Evolutionary conservation across 306 rosid species (phyloP).

Genomic region (Ochetophila trinervis): DNA sequence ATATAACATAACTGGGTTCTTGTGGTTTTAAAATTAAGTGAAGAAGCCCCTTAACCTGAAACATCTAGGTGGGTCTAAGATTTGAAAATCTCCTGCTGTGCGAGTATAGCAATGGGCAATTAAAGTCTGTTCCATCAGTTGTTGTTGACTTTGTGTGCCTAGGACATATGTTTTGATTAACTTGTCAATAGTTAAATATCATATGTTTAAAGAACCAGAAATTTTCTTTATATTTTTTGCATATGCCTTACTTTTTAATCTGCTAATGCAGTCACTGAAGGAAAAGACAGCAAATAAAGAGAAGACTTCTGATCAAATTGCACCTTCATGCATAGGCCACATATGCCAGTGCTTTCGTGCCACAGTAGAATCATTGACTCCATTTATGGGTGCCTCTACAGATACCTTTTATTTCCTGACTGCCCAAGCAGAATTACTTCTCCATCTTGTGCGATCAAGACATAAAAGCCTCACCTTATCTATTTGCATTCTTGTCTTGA

Average conservation of each 20-base stretch:
- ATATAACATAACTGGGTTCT: neutral
- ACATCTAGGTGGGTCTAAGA: neutral
- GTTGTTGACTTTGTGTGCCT: neutral
- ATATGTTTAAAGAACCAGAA: neutral
- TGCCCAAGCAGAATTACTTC: constrained; percentile 66
- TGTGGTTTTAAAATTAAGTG: constrained; percentile 2
- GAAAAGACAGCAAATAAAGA: constrained; percentile 28
- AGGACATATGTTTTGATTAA: neutral
- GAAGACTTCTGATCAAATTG: constrained; percentile 44
- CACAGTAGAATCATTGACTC: constrained; percentile 57
- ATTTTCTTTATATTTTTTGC: neutral
- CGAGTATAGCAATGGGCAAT: neutral
- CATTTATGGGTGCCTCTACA: constrained; percentile 49
- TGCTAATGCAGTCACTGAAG: constrained; percentile 54
- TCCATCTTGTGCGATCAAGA: constrained; percentile 53
- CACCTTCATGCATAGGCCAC: constrained; percentile 52
- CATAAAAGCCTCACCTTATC: constrained; percentile 41
- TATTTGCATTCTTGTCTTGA: constrained; percentile 50
- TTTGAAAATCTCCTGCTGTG: neutral
- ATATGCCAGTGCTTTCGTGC: constrained; percentile 57
- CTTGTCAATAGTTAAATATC: neutral
- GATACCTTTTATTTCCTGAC: constrained; percentile 61
- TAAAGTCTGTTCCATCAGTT: neutral
- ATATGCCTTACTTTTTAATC: constrained; percentile 12
- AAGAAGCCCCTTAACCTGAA: neutral